Percentiles rank a stretch among this genome's conserved stretches.
Evolutionary conservation across 2,329 filamentous ascomycete genomes (phyloP).

Genomic region (Botryotinia narcissicola): DNA sequence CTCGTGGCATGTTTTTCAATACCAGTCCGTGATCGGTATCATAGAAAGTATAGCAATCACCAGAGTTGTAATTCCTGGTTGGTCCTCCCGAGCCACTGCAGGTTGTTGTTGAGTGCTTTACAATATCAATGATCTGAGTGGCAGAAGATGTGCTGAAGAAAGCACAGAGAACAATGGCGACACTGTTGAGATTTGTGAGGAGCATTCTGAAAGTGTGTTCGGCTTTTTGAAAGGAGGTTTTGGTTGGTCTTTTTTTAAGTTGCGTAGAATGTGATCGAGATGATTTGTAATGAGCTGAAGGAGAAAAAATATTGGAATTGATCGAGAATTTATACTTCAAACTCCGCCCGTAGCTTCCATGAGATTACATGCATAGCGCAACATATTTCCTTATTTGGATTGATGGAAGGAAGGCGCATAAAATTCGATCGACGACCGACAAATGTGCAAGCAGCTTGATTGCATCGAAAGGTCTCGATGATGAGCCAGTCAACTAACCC

Average conservation of each 20-base stretch:
- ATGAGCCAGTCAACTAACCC: neutral
- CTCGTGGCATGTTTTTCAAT: neutral
- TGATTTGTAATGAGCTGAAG: neutral
- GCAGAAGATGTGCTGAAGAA: neutral
- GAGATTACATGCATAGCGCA: neutral
- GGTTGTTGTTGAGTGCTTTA: neutral
- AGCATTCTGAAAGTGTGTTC: neutral
- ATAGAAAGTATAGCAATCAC: neutral
- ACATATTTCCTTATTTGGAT: neutral
- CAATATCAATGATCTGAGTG: neutral
- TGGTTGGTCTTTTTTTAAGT: neutral
- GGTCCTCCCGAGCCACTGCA: neutral
- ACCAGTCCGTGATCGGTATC: neutral
- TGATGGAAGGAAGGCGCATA: neutral
- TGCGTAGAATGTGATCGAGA: neutral
- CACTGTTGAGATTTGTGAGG: neutral
- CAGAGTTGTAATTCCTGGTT: neutral
- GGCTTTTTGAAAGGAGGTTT: neutral
- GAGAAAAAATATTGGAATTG: neutral
- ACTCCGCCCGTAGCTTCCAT: neutral
- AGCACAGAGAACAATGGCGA: neutral
- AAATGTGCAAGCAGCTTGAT: neutral
- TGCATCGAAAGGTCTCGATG: neutral
- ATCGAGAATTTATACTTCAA: neutral
- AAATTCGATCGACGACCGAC: too few relatives aligned